Conservation (phyloP, 2,329 filamentous ascomycete species). For the Cercospora sesami region DNA sequence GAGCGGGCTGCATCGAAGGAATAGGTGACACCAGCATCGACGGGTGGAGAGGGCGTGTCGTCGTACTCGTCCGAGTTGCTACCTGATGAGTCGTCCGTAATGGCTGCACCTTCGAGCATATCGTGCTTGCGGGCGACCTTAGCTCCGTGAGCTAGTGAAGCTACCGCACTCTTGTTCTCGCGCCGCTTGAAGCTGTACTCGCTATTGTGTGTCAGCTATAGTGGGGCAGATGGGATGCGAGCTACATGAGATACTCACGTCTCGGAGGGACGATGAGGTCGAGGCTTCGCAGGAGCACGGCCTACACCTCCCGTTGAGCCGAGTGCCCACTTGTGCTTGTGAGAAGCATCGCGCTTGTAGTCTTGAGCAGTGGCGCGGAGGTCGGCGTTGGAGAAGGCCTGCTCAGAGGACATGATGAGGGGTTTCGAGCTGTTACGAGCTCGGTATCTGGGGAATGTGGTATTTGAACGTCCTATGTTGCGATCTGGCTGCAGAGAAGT, state of each 20-base stretch:
- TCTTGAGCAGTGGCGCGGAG: slow-evolving; percentile 57
- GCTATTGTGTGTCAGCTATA: slow-evolving; percentile 25
- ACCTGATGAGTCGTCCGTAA: slow-evolving; percentile 44
- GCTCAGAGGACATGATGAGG: slow-evolving; percentile 48
- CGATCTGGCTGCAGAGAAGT: slow-evolving; percentile 9
- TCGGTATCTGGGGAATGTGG: slow-evolving; percentile 10
- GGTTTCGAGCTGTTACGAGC: neutral
- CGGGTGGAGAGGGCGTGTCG: slow-evolving; percentile 47
- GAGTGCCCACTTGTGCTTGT: slow-evolving; percentile 54
- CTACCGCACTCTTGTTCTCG: slow-evolving; percentile 33
- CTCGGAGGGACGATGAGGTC: slow-evolving; percentile 38
- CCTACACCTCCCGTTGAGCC: slow-evolving; percentile 39
- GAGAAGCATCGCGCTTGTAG: slow-evolving; percentile 53
- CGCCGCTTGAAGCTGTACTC: slow-evolving; percentile 34
- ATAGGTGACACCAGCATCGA: slow-evolving; percentile 54
- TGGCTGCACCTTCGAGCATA: slow-evolving; percentile 41
- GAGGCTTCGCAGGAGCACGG: slow-evolving; percentile 36
- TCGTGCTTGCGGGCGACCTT: slow-evolving; percentile 47
- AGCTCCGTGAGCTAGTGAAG: slow-evolving; percentile 31
- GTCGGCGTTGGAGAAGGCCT: slow-evolving; percentile 52
- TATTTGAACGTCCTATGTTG: slow-evolving; percentile 14
- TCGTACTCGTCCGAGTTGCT: slow-evolving; percentile 49
- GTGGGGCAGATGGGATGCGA: neutral
- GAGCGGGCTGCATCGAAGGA: slow-evolving; percentile 55
- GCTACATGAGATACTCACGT: slow-evolving; percentile 30